These are phyloP conservation scores for Spergularia marina DNA, from an alignment of 148 eudicot genomes.

Conservation along the genomic window DNA sequence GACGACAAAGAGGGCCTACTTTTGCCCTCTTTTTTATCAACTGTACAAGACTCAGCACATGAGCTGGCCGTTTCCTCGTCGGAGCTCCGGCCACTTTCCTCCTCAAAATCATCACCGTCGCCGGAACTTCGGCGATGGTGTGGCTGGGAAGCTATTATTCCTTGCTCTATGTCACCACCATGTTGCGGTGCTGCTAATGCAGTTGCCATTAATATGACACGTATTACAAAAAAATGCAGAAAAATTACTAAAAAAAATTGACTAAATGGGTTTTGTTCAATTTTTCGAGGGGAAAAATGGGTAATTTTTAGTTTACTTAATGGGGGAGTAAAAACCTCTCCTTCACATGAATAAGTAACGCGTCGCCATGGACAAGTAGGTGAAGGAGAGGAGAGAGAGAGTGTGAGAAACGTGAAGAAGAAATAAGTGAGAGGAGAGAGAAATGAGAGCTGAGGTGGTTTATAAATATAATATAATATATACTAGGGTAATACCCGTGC, in stretches of 20 bases:
- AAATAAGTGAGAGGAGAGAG: background rate
- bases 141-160: constrained; percentile 3
- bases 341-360: background rate
- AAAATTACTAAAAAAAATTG: background rate
- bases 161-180: constrained; percentile 26
- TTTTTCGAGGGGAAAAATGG: background rate
- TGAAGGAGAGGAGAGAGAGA: constrained; percentile 7
- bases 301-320: background rate
- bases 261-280: background rate
- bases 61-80: constrained; percentile 15
- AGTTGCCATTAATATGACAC: background rate
- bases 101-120: constrained; percentile 13
- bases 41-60: constrained; percentile 9
- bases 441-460: background rate
- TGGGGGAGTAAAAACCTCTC: background rate
- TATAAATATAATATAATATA: background rate
- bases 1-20: constrained; percentile 9
- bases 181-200: constrained; percentile 10
- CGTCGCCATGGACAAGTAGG: constrained; percentile 16
- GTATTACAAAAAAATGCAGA: background rate
- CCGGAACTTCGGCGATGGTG: constrained; percentile 7
- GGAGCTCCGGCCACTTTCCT: constrained; percentile 24
- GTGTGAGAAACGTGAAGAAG: background rate
- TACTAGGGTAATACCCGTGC: too few species aligned
- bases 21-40: constrained; percentile 18